Evolutionary conservation across 2,329 filamentous ascomycete species (phyloP).

Genomic region (Fusarium xyrophilum): DNA sequence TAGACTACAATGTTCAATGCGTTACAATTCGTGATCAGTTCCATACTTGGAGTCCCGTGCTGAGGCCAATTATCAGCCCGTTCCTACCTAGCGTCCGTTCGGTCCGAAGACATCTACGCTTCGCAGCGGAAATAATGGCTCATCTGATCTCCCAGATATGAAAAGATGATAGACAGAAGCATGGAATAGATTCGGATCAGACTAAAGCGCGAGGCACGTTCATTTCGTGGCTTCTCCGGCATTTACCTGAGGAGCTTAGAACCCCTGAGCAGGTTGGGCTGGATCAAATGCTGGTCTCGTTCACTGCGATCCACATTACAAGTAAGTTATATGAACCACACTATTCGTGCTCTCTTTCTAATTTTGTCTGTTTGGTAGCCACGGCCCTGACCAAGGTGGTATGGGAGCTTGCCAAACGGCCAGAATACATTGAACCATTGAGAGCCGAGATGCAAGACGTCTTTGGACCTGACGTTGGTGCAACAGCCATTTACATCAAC

Average conservation of each 20-base stretch:
- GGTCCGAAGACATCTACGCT: neutral
- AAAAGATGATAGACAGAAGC: accelerated
- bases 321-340: neutral
- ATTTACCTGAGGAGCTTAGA: neutral
- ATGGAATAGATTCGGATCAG: accelerated
- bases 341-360: accelerated
- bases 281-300: neutral
- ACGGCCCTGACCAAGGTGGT: neutral
- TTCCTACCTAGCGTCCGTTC: neutral
- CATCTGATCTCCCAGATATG: neutral
- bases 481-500: too few species aligned
- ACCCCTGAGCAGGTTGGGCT: neutral
- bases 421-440: too few species aligned
- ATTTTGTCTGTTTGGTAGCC: accelerated
- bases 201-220: accelerated
- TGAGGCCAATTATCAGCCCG: neutral
- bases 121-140: neutral
- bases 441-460: too few species aligned
- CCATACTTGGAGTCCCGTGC: neutral
- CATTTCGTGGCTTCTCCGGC: neutral
- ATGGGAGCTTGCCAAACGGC: too few species aligned
- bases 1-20: neutral
- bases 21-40: neutral
- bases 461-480: too few species aligned
- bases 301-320: neutral